Evolutionary conservation across 371 early-diverging fungal genomes (phyloP).

Genomic region (Mortierella sp.): DNA sequence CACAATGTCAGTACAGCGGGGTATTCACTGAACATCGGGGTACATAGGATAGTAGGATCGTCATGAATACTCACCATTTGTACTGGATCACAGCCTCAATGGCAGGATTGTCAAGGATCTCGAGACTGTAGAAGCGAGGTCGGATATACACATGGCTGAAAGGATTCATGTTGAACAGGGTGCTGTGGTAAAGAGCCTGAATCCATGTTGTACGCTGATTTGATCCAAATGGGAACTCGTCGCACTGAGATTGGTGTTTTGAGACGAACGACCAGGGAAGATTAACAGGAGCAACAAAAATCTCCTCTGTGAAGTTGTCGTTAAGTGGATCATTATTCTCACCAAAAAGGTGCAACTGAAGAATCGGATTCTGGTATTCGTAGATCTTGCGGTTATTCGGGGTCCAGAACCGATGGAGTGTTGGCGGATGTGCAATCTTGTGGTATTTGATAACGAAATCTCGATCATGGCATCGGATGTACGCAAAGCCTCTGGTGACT

Average conservation of each 20-base stretch:
- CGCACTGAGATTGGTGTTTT: too few species aligned
- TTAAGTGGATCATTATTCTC: background rate
- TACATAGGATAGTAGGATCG: too few species aligned
- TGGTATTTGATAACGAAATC: constrained; percentile 24
- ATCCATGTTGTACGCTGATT: too few species aligned
- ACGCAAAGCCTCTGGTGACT: too few species aligned
- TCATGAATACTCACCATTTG: constrained; percentile 28
- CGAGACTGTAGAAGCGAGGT: background rate
- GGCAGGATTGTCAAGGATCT: constrained; percentile 29
- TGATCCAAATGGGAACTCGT: too few species aligned
- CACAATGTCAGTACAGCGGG: background rate
- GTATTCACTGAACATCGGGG: background rate
- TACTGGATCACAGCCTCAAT: constrained; percentile 26
- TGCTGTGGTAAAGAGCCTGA: too few species aligned
- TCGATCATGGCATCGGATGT: background rate
- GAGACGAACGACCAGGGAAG: constrained; percentile 11
- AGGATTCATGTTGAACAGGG: too few species aligned
- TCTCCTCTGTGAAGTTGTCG: constrained; percentile 11
- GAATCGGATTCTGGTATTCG: constrained; percentile 15
- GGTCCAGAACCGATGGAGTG: background rate
- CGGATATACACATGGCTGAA: too few species aligned
- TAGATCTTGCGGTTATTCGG: constrained; percentile 1
- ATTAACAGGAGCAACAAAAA: constrained; percentile 21
- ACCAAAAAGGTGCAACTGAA: constrained; percentile 11
- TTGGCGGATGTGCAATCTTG: constrained; percentile 22